These are phyloP conservation scores for Lyophyllum decastes DNA, from an alignment of 768 basidiomycete genomes.

Conservation along the genomic window DNA sequence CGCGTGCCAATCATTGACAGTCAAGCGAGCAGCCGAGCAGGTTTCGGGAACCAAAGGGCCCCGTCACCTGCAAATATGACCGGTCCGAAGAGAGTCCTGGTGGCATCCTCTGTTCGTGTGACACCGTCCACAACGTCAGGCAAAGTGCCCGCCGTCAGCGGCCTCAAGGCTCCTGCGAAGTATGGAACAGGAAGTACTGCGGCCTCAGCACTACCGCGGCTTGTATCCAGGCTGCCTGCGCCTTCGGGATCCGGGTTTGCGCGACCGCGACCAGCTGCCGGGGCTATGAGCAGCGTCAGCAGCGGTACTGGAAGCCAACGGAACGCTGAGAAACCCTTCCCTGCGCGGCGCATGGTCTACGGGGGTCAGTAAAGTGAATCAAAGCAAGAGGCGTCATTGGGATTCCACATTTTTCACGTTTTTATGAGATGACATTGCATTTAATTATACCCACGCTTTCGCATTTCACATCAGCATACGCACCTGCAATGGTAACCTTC, in stretches of 20 bases:
- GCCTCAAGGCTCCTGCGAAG: constrained; percentile 15
- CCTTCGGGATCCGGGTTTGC: constrained; percentile 10
- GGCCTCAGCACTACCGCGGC: constrained; percentile 19
- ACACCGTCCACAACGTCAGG: neutral
- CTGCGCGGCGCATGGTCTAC: constrained; percentile 13
- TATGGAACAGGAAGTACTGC: constrained; percentile 7
- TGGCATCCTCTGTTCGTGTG: constrained; percentile 2
- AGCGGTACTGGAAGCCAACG: neutral
- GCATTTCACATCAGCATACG: constrained; percentile 9
- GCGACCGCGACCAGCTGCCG: constrained; percentile 8
- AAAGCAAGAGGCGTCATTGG: neutral
- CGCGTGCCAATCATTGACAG: constrained; percentile 30
- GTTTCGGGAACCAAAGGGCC: neutral
- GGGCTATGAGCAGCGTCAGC: neutral
- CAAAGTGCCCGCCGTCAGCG: constrained; percentile 11
- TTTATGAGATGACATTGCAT: neutral
- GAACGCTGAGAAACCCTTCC: neutral
- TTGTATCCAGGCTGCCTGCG: constrained; percentile 14
- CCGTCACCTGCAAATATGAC: constrained; percentile 1
- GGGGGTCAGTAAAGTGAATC: neutral
- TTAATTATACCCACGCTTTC: constrained; percentile 9
- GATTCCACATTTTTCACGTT: neutral
- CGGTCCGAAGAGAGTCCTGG: constrained; percentile 18
- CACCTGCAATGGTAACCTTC: neutral
- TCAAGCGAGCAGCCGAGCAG: constrained; percentile 4